Evolutionary conservation across 257 asterid species (phyloP).

Genomic region (Solanum chilense): DNA sequence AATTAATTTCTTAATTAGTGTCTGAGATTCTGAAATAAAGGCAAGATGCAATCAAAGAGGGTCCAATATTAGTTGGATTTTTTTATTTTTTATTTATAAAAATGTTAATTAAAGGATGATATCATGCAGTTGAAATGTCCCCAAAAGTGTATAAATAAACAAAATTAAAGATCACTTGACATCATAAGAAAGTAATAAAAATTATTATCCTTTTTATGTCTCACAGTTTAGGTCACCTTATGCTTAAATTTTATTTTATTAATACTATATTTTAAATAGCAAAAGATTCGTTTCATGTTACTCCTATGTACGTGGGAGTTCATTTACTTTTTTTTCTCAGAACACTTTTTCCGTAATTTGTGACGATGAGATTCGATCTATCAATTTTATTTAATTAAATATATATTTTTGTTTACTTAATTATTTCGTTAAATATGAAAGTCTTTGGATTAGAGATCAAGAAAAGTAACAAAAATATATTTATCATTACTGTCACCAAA

Average conservation of each 20-base stretch:
- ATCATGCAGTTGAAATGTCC: neutral
- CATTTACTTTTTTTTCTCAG: neutral
- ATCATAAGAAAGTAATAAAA: neutral
- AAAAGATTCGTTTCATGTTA: neutral
- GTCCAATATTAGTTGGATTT: neutral
- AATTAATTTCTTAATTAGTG: neutral
- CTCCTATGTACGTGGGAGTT: neutral
- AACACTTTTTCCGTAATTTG: no score
- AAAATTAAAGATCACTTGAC: neutral
- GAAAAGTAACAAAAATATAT: neutral
- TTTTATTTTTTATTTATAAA: neutral
- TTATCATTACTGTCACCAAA: conserved; percentile 7
- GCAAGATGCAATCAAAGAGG: neutral
- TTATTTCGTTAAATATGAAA: neutral
- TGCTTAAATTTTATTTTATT: neutral
- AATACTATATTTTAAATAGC: neutral
- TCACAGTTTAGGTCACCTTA: neutral
- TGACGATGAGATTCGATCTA: no score
- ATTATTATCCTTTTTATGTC: neutral
- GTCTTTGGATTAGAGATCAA: neutral
- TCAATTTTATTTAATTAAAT: no score
- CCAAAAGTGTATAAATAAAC: neutral
- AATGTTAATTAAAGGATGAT: neutral
- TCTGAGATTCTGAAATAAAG: neutral
- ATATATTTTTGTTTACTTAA: neutral